Base-by-base conservation (phyloP, 192 early-diverging fungal species). In the Borealophlyctis nickersoniae region DNA sequence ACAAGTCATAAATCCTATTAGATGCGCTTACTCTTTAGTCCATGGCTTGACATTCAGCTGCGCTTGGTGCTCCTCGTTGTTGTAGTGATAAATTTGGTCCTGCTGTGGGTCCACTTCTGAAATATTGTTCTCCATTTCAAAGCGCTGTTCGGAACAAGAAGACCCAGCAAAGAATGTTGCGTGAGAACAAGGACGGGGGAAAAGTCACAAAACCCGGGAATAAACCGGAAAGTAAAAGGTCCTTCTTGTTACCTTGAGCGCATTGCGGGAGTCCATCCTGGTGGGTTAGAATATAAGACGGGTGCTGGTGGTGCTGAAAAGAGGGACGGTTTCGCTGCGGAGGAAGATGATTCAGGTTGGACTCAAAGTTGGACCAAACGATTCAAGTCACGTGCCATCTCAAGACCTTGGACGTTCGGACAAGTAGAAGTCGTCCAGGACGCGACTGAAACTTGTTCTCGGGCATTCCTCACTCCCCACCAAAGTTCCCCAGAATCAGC, bases 101-200 rank as follows among this genome's bases (percentile, higher is more conserved):
- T 71, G 68, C 23, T 85, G 73, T 73, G 83, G 81, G 26, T 91
- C 73, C 0, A 83, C 79, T 34, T 74, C 73, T 23, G 14, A 5
- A 31, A 95, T 82, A 67, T 92, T 89, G 71, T 96, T 96, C 58
- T 92, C 81, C 31, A 76, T 56, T 36, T 80, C 59, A 39, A 77
- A 82, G 31, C 69, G 67, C 66, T 79, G 64, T 16, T 5, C 4
- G 28, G 22, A n/a, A 9, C 27, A 27, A 24, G 16, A 11, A 5
- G 27, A n/a, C 27, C 7, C n/a, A n/a, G n/a, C n/a, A n/a, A 3
- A 58, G 9, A 16, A 19, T 23, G 28, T 30, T 45, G 29, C 11
- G 36, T 1, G 24, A 24, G 0, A 4, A 7, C 16, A 26, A 22
- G 5, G 1, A 45, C 39, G 7, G 39, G 19, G 9, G 39, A 19